Base-by-base conservation (phyloP, 257 asterid genomes). In the Haberlea rhodopensis region DNA sequence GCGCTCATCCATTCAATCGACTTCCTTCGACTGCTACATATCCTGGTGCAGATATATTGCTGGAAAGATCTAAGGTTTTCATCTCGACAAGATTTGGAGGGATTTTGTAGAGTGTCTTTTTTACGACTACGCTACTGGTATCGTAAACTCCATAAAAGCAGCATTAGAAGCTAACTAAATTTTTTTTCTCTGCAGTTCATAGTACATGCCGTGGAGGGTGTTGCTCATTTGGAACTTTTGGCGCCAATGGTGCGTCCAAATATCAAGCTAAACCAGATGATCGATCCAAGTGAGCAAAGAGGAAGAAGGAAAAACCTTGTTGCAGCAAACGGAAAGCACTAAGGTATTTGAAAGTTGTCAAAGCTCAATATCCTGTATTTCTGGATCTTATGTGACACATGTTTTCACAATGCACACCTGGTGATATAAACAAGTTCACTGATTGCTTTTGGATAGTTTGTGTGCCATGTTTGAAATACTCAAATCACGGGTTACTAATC, bases 61-160 rank as follows among this genome's bases (percentile, higher is more conserved):
- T 91, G 98, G 98, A 91, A 91, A 85, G 97, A 96, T 67, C 76
- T 91, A 55, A 84, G n/a, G 97, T 91, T 91, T n/a, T n/a, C n/a
- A n/a, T n/a, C n/a, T n/a, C n/a, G n/a, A n/a, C n/a, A n/a, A n/a
- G n/a, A n/a, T n/a, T n/a, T n/a, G n/a, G n/a, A n/a, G n/a, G n/a
- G n/a, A n/a, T n/a, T n/a, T n/a, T n/a, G n/a, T n/a, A n/a, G n/a
- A n/a, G n/a, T n/a, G n/a, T n/a, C n/a, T n/a, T n/a, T n/a, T n/a
- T n/a, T n/a, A n/a, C n/a, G n/a, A n/a, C n/a, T n/a, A n/a, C n/a
- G n/a, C n/a, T n/a, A n/a, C n/a, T n/a, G n/a, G n/a, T n/a, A n/a
- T n/a, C n/a, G n/a, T n/a, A n/a, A n/a, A n/a, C n/a, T n/a, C n/a
- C n/a, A n/a, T n/a, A n/a, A n/a, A n/a, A n/a, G n/a, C n/a, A n/a